Conservation (phyloP, 345 rosid genomes). For the Anastatica hierochuntica region DNA sequence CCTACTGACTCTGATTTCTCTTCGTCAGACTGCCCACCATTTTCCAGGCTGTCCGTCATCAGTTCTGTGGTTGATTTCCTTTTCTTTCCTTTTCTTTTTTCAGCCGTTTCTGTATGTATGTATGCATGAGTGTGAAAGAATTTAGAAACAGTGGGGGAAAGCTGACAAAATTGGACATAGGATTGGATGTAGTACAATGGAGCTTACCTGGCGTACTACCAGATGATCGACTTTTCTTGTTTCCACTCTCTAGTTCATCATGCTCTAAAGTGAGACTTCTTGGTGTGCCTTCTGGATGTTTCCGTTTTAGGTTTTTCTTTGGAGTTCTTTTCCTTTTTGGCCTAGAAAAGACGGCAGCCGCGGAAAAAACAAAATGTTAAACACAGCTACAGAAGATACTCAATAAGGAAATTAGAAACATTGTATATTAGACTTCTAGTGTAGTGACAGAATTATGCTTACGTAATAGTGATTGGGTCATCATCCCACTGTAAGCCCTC, state of each 20-base stretch:
- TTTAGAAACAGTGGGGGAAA: neutral
- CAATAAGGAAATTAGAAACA: neutral
- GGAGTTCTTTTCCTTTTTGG: constrained; percentile 80
- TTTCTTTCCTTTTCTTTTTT: constrained; percentile 34
- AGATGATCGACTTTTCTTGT: constrained; percentile 34
- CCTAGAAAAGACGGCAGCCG: constrained; percentile 27
- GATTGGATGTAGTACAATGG: constrained; percentile 26
- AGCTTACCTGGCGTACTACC: constrained; percentile 21
- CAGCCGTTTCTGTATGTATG: neutral
- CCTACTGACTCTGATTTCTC: constrained; percentile 41
- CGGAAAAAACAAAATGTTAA: neutral
- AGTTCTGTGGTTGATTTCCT: constrained; percentile 28
- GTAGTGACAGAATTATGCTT: constrained; percentile 25
- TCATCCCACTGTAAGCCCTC: constrained; percentile 32
- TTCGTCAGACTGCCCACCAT: constrained; percentile 33
- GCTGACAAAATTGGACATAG: neutral
- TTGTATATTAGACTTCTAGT: neutral
- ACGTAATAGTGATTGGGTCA: constrained; percentile 42
- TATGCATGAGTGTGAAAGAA: neutral
- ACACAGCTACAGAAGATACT: neutral
- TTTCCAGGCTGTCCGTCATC: constrained; percentile 28
- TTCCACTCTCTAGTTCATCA: constrained; percentile 37
- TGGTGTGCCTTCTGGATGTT: constrained; percentile 20
- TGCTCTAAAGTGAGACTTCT: constrained; percentile 29
- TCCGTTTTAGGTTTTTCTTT: constrained; percentile 42